Evolutionary conservation across 2,329 filamentous ascomycete species (phyloP), one percentile per base, ranked within the genome.

Genomic region (Fusarium gaditjirri): DNA sequence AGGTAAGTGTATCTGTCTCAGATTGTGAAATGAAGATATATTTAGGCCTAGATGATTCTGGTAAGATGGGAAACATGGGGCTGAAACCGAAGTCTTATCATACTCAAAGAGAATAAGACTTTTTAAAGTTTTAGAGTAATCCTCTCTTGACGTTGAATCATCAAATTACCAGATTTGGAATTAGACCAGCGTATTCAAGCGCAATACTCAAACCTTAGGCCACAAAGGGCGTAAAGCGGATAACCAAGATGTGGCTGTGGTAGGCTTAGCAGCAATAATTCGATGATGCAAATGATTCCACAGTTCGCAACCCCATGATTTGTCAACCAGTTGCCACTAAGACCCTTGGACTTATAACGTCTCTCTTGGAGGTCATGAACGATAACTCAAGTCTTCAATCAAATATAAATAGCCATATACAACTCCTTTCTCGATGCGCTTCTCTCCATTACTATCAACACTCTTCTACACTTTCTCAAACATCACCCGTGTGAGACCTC

Each of bases 401-500:
- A 47, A 47, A 66, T 73, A 70, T 73, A 72, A 73, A 70, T 57
- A 57, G 31, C 13, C 19, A 50, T 27, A 41, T 42, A 56, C 27
- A 39, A 54, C 21, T 67, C 50, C 23, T 29, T 31, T 54, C 44
- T 44, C 68, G 66, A 89, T 90, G 86, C 85, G 85, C 77, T 83
- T 88, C 74, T 83, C 83, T 74, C 84, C 81, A 55, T 79, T 86
- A 56, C 75, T 87, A 61, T 82, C 86, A 61, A 84, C 81, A 57
- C 76, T 89, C 65, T 75, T 87, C 71, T 85, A 83, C 76, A 82
- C 83, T 8, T 77, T 89, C 67, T 86, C 85, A 68, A 84, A 80
- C 74, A 79, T 86, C 44, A 82, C 82, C 50, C 82, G 82, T 60
- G 75, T 78, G 59, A 79, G 78, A 75, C 75, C 79, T 68, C 75